Evolutionary conservation across 2,329 filamentous ascomycete genomes (phyloP), one percentile per base, ranked within the genome.

Genomic region (Microdochium trichocladiopsis): DNA sequence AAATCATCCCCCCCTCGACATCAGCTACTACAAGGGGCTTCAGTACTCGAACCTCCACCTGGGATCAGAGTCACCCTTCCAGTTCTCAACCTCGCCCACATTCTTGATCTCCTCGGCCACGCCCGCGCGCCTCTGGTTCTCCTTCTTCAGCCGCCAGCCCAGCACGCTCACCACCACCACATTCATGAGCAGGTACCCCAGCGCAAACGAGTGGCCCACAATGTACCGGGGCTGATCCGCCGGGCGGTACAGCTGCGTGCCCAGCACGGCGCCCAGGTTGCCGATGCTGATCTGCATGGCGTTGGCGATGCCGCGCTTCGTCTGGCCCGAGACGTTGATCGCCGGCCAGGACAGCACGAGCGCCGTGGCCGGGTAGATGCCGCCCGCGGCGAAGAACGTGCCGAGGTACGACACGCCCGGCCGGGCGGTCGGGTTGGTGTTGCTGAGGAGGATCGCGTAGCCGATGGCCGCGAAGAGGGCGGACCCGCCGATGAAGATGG

Each of bases 221-320:
- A 84, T 72, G 59, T 81, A 89, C 28, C 82, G 70, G 1, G 86
- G 86, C 0, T 75, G 79, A 25, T 82, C 80, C 2, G 75, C 70
- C 0, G 75, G 71, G 2, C 85, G 73, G 63, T 89, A 89, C 1
- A 90, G 63, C 65, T 90, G 85, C 1, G 85, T 89, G 0, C 85
- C 86, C 23, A 90, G 58, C 0, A 88, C 82, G 0, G 83, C 84
- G 0, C 85, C 86, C 1, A 86, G 62, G 57, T 88, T 88, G 0
- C 85, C 86, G 50, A 89, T 83, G 10, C 80, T 84, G 53, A 89
- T 88, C 58, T 88, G 84, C 78, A 89, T 81, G 0, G 82, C 86
- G 48, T 84, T 87, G 2, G 81, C 82, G 3, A 84, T 81, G 1
- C 82, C 83, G 1, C 86, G 74, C 66, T 89, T 89, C 0, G 83